Evolutionary conservation across 768 basidiomycete genomes (phyloP).

Genomic region (Calocera cornea): DNA sequence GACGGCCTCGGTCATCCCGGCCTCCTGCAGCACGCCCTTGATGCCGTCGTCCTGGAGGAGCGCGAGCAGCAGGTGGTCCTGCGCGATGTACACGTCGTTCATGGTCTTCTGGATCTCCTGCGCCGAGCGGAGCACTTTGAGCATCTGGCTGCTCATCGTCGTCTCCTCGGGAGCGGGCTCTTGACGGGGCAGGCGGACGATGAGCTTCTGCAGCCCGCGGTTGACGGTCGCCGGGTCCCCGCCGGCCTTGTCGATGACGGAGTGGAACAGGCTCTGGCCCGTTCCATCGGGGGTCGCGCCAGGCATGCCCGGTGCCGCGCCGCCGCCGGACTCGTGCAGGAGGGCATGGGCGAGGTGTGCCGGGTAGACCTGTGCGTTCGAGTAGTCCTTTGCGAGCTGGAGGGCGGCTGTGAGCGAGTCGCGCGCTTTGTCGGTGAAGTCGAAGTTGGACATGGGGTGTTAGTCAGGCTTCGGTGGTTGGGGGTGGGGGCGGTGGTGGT

Average conservation of each 20-base stretch:
- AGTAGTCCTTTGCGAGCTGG: constrained; percentile 72
- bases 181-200: constrained; percentile 73
- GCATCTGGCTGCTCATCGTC: constrained; percentile 40
- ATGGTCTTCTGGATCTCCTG: constrained; percentile 65
- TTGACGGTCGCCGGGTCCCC: constrained; percentile 57
- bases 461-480: too few species aligned
- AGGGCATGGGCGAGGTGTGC: constrained; percentile 71
- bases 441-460: constrained; percentile 32
- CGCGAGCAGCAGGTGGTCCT: constrained; percentile 81
- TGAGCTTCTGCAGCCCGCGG: constrained; percentile 56
- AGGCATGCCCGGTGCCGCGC: constrained; percentile 19
- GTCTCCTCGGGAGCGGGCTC: constrained; percentile 75
- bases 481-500: too few species aligned
- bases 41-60: constrained; percentile 64
- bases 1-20: constrained; percentile 51
- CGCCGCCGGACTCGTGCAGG: constrained; percentile 47
- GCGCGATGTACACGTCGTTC: constrained; percentile 85
- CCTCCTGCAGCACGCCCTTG: constrained; percentile 57
- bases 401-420: constrained; percentile 55
- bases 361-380: constrained; percentile 74
- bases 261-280: constrained; percentile 52
- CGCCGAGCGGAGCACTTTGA: constrained; percentile 61
- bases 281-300: constrained; percentile 25
- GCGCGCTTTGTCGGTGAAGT: constrained; percentile 77
- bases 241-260: constrained; percentile 69